These are phyloP conservation scores for Heterobasidion parviporum DNA, from an alignment of 1,284 basidiomycete species.

Conservation along the genomic window DNA sequence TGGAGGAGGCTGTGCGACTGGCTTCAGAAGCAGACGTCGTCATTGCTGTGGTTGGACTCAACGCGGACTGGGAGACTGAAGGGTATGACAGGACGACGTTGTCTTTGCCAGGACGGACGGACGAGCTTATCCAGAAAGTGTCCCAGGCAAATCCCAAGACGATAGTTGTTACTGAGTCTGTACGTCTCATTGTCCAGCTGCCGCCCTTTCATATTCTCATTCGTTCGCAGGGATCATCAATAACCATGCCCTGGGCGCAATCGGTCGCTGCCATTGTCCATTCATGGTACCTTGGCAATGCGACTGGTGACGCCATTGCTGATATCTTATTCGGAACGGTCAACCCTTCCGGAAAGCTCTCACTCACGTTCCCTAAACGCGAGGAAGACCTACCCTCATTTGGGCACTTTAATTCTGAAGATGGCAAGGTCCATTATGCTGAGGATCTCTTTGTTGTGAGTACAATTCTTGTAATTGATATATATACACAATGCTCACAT, in stretches of 20 bases:
- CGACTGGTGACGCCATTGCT: conserved; percentile 65
- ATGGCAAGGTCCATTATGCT: conserved; percentile 33
- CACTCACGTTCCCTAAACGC: conserved; percentile 57
- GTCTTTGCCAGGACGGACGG: conserved; percentile 49
- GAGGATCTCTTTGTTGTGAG: conserved; percentile 52
- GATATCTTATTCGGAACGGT: conserved; percentile 67
- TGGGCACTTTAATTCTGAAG: conserved; percentile 50
- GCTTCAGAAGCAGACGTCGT: conserved; percentile 56
- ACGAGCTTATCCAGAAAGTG: conserved; percentile 54
- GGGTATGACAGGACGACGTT: conserved; percentile 57
- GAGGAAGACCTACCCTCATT: conserved; percentile 62
- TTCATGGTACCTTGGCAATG: conserved; percentile 71
- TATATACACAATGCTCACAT: too few relatives aligned
- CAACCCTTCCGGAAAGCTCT: conserved; percentile 65
- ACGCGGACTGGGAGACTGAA: conserved; percentile 58
- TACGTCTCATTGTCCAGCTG: conserved; percentile 23
- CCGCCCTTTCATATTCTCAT: conserved; percentile 3
- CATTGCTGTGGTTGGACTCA: conserved; percentile 58
- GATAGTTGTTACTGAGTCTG: conserved; percentile 60
- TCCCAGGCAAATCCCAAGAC: conserved; percentile 55
- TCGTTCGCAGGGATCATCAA: conserved; percentile 44
- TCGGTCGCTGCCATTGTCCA: conserved; percentile 47
- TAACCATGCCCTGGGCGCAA: conserved; percentile 59
- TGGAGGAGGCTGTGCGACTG: conserved; percentile 45
- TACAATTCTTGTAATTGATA: background rate